Base-by-base conservation (phyloP, 1,284 basidiomycete genomes). In the Tausonia pullulans region DNA sequence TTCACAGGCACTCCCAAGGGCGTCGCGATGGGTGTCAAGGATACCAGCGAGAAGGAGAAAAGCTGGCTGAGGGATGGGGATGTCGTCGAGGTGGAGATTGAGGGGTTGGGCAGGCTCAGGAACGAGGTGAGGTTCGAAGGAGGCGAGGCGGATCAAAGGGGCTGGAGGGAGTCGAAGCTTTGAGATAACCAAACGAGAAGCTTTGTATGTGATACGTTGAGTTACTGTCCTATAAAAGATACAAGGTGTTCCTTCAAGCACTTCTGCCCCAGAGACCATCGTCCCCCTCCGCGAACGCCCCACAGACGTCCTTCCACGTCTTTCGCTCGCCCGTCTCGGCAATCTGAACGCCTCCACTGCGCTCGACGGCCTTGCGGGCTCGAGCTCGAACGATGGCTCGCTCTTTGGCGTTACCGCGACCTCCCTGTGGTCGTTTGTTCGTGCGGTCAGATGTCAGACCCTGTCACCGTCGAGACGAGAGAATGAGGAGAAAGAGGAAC, bases 21-120 rank as follows among this genome's bases (percentile, higher is more conserved):
- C 40, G 87, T 91, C 45, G 90, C 90, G 0, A 89, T 86, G 69
- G 84, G 84, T 52, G 81, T 81, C 71, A 83, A 84, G 56, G 87
- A 88, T 0, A 81, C 84, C 0, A 64, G 86, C 9, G 27, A 27
- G 27, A 83, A 84, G 56, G 87, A 88, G 0, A 81, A 84, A 0
- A 64, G 86, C 9, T 88, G 83, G 72, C 78, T 94, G 45, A 84
- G 85, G 74, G 76, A 89, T 68, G 88, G 88, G 0, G 91, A 94
- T 69, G 81, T 82, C 52, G 81, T 89, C 68, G 78, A 78, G 13
- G 82, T 86, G 41, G 87, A 81, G 49, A 71, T 71, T 52, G 27
- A 27, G 27, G 27, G 27, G 1, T 27, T 27, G 27, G 27, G 27
- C 27, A 27, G 2, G 27, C 27, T 27, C 27, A 27, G 27, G 27